phyloP scores from a whole-genome alignment of 768 basidiomycete genomes.

The Vishniacozyma victoriae region DNA sequence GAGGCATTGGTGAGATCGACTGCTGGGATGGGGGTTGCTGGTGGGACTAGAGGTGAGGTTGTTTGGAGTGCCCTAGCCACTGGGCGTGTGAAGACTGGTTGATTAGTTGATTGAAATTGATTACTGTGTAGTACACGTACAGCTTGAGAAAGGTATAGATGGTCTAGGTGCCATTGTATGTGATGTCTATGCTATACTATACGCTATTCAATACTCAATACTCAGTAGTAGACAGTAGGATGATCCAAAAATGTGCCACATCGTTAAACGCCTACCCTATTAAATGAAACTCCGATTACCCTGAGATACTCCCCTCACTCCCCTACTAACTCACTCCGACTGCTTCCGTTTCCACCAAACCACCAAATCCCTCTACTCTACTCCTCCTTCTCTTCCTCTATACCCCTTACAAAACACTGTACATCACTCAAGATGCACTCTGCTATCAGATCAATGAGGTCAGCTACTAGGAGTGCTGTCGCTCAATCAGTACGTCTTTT shows the following conservation, averaged over 20 bases:
- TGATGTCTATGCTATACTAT: too few species aligned
- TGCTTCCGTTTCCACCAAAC: constrained; percentile 16
- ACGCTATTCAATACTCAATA: too few species aligned
- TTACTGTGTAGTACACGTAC: neutral
- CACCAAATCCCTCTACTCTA: constrained; percentile 2
- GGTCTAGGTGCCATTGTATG: too few species aligned
- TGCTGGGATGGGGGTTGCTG: constrained; percentile 12
- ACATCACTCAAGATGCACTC: constrained; percentile 41
- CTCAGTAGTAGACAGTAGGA: too few species aligned
- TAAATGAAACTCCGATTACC: constrained; percentile 2
- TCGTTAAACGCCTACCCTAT: too few species aligned
- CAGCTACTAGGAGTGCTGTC: constrained; percentile 32
- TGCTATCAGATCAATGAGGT: constrained; percentile 39
- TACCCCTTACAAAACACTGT: constrained; percentile 18
- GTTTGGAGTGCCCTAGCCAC: constrained; percentile 28
- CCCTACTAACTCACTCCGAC: constrained; percentile 9
- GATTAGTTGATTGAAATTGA: too few species aligned
- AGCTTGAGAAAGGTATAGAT: too few species aligned
- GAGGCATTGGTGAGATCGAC: constrained; percentile 9
- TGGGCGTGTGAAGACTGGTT: neutral
- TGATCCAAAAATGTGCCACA: too few species aligned
- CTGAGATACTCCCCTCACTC: constrained; percentile 8
- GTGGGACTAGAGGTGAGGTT: constrained; percentile 31
- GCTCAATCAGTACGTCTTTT: constrained; percentile 31
- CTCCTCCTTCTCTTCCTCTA: constrained; percentile 6